A percentile compares a stretch with the other conserved stretches of the same genome.
Evolutionary conservation across 176 grass and related monocot genomes (phyloP).

Genomic region (Microstegium vimineum): DNA sequence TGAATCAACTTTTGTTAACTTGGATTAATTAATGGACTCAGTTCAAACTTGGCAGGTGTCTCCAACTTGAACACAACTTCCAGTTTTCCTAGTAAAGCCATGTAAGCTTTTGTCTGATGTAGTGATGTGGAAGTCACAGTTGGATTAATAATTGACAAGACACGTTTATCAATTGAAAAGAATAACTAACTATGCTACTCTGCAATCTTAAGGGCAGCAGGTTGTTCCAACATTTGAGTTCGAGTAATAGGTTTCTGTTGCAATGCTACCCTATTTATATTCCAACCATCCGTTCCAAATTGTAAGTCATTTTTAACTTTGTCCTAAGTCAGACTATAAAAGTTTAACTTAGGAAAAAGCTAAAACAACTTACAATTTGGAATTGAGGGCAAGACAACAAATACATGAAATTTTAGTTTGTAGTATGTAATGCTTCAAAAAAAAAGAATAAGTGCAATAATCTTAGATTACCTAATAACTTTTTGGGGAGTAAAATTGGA

Average conservation of each 20-base stretch:
- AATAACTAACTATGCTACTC: neutral
- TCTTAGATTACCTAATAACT: constrained; percentile 57
- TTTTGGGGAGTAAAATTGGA: constrained; percentile 95
- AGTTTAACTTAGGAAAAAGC: neutral
- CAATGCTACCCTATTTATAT: neutral
- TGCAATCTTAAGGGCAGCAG: neutral
- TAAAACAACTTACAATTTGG: neutral
- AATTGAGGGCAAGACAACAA: neutral
- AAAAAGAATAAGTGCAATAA: neutral
- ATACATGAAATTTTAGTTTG: neutral
- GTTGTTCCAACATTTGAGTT: neutral
- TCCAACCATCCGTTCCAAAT: too few relatives aligned
- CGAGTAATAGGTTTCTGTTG: neutral
- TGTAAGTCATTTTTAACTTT: too few relatives aligned
- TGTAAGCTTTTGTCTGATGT: neutral
- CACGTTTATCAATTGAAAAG: neutral
- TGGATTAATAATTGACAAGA: neutral
- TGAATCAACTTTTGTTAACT: neutral
- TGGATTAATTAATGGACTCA: neutral
- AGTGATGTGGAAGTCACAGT: neutral
- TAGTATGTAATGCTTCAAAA: neutral
- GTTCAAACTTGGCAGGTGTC: neutral
- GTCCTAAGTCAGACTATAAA: too few relatives aligned
- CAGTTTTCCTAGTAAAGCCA: neutral
- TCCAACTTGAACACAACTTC: neutral